phyloP scores from a whole-genome alignment of 352 stramenopile genomes.

The Phytophthora cactorum region DNA sequence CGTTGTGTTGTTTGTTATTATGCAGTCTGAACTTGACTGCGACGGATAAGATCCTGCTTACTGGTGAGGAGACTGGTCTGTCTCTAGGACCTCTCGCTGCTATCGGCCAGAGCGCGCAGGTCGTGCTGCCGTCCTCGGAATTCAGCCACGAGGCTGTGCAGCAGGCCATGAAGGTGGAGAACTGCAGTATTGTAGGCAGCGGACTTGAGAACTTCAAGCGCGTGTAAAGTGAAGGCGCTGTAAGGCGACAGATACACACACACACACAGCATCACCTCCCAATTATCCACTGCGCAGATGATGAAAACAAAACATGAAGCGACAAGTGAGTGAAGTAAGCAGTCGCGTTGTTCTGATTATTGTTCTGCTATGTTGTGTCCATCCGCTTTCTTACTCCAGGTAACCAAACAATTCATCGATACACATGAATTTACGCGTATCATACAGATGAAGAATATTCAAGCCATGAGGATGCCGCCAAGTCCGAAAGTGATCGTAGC shows the following conservation, averaged over 20 bases:
- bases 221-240: slow-evolving; percentile 55
- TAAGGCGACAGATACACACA: slow-evolving; percentile 14
- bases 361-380: neutral
- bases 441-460: slow-evolving; percentile 8
- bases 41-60: slow-evolving; percentile 86
- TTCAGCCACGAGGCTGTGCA: slow-evolving; percentile 70
- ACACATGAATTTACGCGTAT: slow-evolving; percentile 2
- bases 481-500: slow-evolving; percentile 95
- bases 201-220: slow-evolving; percentile 83
- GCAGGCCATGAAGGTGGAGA: slow-evolving; percentile 79
- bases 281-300: slow-evolving; percentile 28
- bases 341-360: slow-evolving; percentile 12
- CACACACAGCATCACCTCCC: slow-evolving; percentile 13
- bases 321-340: slow-evolving; percentile 37
- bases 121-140: slow-evolving; percentile 81
- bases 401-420: neutral
- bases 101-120: slow-evolving; percentile 73
- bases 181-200: slow-evolving; percentile 81
- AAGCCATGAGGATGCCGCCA: slow-evolving; percentile 91
- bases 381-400: neutral
- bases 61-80: slow-evolving; percentile 65
- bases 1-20: slow-evolving; percentile 8
- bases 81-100: slow-evolving; percentile 80
- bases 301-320: slow-evolving; percentile 38
- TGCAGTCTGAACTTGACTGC: slow-evolving; percentile 72